Percentiles rank a stretch among this genome's conserved stretches.
Evolutionary conservation across 176 grass and related monocot species (phyloP).

Genomic region (Rhynchospora tenuis): DNA sequence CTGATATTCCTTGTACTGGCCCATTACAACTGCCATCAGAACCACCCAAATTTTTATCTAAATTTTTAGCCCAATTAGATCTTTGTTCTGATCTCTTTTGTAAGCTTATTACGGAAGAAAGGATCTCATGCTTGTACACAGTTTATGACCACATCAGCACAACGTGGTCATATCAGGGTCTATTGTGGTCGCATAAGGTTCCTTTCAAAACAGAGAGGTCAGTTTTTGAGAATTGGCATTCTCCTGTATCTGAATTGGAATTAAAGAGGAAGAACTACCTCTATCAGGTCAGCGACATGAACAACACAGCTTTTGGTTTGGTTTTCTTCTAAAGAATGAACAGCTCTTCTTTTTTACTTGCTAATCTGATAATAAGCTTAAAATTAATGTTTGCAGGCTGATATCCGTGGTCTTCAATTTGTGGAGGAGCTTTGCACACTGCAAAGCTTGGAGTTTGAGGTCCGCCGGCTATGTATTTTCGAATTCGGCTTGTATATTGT

Average conservation of each 20-base stretch:
- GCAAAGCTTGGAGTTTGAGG: background rate
- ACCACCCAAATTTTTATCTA: too few species aligned
- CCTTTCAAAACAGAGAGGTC: background rate
- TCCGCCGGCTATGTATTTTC: background rate
- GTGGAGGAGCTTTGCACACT: background rate
- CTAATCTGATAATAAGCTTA: background rate
- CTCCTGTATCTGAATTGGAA: too few species aligned
- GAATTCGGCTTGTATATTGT: background rate
- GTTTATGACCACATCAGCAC: too few species aligned
- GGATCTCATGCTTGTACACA: too few species aligned
- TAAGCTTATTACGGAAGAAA: too few species aligned
- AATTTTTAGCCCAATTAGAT: too few species aligned
- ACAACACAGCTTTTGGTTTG: background rate
- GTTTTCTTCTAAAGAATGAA: too few species aligned
- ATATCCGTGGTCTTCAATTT: background rate
- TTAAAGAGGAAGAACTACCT: background rate
- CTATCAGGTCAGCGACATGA: background rate
- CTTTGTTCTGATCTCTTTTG: too few species aligned
- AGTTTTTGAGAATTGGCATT: background rate
- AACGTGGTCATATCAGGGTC: too few species aligned
- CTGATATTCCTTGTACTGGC: too few species aligned
- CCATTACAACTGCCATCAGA: too few species aligned
- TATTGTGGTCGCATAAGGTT: too few species aligned
- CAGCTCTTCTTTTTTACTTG: background rate
- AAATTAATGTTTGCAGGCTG: background rate